Percentiles rank a stretch among this genome's conserved stretches.
Conservation (phyloP, 352 stramenopile genomes). For the Phytophthora idaei region DNA sequence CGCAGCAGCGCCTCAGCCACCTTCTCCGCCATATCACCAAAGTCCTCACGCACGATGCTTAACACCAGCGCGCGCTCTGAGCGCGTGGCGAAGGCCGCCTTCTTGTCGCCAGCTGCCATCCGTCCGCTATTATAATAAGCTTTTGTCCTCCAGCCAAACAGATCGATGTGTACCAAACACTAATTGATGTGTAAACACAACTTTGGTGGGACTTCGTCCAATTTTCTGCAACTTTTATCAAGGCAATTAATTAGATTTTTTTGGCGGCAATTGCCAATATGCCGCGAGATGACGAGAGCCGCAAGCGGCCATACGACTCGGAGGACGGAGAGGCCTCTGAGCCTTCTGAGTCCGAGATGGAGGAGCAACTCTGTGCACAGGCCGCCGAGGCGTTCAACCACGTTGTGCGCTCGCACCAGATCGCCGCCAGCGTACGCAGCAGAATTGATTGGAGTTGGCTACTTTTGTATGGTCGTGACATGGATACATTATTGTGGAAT, state of each 20-base stretch:
- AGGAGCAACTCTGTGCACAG: slow-evolving; percentile 77
- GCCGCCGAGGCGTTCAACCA: slow-evolving; percentile 69
- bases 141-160: slow-evolving; percentile 19
- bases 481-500: slow-evolving; percentile 6
- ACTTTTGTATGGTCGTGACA: slow-evolving; percentile 16
- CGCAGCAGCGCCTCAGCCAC: slow-evolving; percentile 68
- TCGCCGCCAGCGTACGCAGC: slow-evolving; percentile 53
- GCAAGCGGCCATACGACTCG: slow-evolving; percentile 23
- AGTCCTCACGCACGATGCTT: slow-evolving; percentile 82
- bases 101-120: slow-evolving; percentile 22
- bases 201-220: neutral
- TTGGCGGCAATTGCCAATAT: slow-evolving; percentile 15
- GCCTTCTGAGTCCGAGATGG: slow-evolving; percentile 55
- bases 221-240: slow-evolving; percentile 2
- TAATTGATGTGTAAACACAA: slow-evolving; percentile 7
- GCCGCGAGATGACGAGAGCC: slow-evolving; percentile 8
- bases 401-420: slow-evolving; percentile 66
- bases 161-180: neutral
- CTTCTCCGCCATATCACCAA: slow-evolving; percentile 71
- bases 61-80: slow-evolving; percentile 78
- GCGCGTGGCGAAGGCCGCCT: slow-evolving; percentile 56
- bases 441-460: neutral
- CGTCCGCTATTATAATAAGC: neutral
- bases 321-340: slow-evolving; percentile 12
- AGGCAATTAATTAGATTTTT: neutral